These are phyloP conservation scores for Botryosphaeria dothidea DNA, from an alignment of 2,329 filamentous ascomycete species.

Conservation along the genomic window DNA sequence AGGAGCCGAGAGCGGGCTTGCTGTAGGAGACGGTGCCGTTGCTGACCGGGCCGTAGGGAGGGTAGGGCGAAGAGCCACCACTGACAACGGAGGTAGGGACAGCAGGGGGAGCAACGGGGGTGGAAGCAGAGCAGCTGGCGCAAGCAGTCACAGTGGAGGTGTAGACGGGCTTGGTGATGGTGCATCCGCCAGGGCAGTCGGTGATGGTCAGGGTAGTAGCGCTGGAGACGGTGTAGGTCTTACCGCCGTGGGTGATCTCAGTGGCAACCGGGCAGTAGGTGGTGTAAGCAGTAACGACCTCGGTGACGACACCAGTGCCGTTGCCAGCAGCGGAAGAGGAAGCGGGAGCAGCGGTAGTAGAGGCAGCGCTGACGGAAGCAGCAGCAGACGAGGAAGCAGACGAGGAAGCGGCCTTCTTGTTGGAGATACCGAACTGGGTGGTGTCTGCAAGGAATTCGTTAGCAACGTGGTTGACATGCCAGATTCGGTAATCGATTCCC, in stretches of 20 bases:
- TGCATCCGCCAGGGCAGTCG: slow-evolving; percentile 26
- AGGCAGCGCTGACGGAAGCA: slow-evolving; percentile 20
- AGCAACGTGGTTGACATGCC: background rate
- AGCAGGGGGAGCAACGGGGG: background rate
- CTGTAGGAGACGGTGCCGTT: slow-evolving; percentile 30
- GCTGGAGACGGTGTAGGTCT: slow-evolving; percentile 19
- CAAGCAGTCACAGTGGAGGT: slow-evolving; percentile 15
- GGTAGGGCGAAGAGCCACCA: slow-evolving; percentile 9
- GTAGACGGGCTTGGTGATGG: slow-evolving; percentile 29
- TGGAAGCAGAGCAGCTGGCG: slow-evolving; percentile 11
- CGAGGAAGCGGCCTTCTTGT: slow-evolving; percentile 30
- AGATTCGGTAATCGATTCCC: background rate
- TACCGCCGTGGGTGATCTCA: slow-evolving; percentile 4
- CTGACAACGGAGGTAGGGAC: slow-evolving; percentile 21
- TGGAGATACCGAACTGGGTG: slow-evolving; percentile 63
- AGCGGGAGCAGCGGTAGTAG: slow-evolving; percentile 14
- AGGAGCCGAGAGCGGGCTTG: slow-evolving; percentile 25
- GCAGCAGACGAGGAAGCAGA: slow-evolving; percentile 22
- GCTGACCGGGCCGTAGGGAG: slow-evolving; percentile 33
- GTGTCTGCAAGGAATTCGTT: slow-evolving; percentile 37
- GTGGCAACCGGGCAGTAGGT: slow-evolving; percentile 31
- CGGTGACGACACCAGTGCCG: slow-evolving; percentile 30
- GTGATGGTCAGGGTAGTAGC: slow-evolving; percentile 25
- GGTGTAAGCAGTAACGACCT: slow-evolving; percentile 34
- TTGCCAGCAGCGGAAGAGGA: slow-evolving; percentile 27